Evolutionary conservation across 2,329 filamentous ascomycete species (phyloP).

Genomic region (Aureobasidium sp.): DNA sequence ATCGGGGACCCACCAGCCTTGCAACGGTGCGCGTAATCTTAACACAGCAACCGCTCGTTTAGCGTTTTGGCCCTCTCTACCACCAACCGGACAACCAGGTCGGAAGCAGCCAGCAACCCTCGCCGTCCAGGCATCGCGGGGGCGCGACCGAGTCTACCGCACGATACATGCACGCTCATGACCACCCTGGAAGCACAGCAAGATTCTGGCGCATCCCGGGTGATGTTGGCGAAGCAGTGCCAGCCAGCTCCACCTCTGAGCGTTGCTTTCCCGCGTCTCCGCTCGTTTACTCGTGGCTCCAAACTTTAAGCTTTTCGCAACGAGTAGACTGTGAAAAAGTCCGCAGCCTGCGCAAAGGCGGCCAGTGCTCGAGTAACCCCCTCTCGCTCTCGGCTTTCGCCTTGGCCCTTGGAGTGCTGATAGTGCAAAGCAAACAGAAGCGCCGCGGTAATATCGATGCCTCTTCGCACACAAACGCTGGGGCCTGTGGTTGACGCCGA

Average conservation of each 20-base stretch:
- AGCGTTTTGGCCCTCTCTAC: not conserved
- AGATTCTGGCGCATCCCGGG: not conserved
- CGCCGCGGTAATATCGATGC: not conserved
- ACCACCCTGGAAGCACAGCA: not conserved
- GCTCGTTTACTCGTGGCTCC: slow-evolving; percentile 8
- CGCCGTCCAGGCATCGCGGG: not conserved
- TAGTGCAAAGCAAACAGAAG: slow-evolving; percentile 3
- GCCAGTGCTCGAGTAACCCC: not conserved
- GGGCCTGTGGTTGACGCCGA: not conserved
- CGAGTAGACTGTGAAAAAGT: not conserved
- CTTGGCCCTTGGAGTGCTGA: not conserved
- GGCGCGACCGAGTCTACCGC: not conserved
- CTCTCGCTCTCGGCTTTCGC: not conserved
- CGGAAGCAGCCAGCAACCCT: not conserved
- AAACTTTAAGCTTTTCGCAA: not conserved
- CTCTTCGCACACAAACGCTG: not conserved
- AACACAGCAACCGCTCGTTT: slow-evolving; percentile 11
- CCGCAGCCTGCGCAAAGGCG: not conserved
- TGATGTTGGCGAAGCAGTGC: not conserved
- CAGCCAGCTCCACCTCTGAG: slow-evolving; percentile 8
- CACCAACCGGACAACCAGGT: slow-evolving; percentile 11
- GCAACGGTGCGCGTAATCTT: slow-evolving; percentile 10
- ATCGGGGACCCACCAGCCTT: slow-evolving; percentile 1
- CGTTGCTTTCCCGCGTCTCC: not conserved
- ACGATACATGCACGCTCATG: not conserved